Conservation (phyloP, 2,329 filamentous ascomycete species). For the Shiraia sp. region DNA sequence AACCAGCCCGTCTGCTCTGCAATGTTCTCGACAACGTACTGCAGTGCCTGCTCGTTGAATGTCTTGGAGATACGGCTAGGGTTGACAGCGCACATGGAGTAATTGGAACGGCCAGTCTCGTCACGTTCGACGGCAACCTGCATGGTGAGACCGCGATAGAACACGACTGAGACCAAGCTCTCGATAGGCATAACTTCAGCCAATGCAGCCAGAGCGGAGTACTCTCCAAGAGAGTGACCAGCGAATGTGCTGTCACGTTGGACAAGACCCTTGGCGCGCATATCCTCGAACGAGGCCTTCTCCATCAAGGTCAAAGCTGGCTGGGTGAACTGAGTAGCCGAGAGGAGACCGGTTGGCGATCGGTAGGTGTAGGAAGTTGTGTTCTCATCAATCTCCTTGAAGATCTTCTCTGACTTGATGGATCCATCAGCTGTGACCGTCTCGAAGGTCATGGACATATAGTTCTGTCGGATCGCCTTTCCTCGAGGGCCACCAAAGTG, state of each 20-base stretch:
- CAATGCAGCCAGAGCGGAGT: slow-evolving; percentile 92
- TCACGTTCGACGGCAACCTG: slow-evolving; percentile 98
- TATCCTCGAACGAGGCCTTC: slow-evolving; percentile 99
- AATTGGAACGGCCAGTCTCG: slow-evolving; percentile 89
- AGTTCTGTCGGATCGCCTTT: slow-evolving; percentile 97
- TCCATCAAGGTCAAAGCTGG: slow-evolving; percentile 98
- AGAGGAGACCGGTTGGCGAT: slow-evolving; percentile 90
- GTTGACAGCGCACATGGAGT: slow-evolving; percentile 99
- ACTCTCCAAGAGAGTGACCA: slow-evolving; percentile 96
- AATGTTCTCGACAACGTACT: slow-evolving; percentile 96
- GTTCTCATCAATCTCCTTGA: slow-evolving; percentile 93
- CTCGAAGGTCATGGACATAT: slow-evolving; percentile 99
- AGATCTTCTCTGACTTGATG: slow-evolving; percentile 98
- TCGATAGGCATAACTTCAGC: slow-evolving; percentile 99
- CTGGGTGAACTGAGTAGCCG: slow-evolving; percentile 97
- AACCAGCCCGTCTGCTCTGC: slow-evolving; percentile 93
- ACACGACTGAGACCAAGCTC: slow-evolving; percentile 95
- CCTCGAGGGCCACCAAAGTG: slow-evolving; percentile 96
- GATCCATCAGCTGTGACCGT: slow-evolving; percentile 89
- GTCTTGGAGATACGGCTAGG: slow-evolving; percentile 97
- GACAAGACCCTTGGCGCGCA: slow-evolving; percentile 95
- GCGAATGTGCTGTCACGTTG: slow-evolving; percentile 96
- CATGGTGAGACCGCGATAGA: slow-evolving; percentile 99
- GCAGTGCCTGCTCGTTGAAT: slow-evolving; percentile 95
- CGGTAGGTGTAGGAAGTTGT: slow-evolving; percentile 97